Percentiles rank a stretch among this genome's conserved stretches.
Conservation (phyloP, 768 basidiomycete genomes). For the Russula dissimulans region DNA sequence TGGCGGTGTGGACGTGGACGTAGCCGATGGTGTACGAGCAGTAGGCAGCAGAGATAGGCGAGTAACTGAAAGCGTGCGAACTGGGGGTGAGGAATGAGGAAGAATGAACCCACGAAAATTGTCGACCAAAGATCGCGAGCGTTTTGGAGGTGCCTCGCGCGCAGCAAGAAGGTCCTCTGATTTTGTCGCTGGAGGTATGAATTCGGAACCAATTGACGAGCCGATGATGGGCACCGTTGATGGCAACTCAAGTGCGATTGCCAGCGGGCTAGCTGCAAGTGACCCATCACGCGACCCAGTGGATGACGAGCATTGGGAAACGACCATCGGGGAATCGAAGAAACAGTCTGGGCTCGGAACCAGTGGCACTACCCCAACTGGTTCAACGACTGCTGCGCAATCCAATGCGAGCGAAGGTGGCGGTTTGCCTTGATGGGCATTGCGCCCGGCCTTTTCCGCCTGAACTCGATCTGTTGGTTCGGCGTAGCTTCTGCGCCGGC, state of each 20-base stretch:
- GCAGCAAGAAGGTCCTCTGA: slow-evolving; percentile 20
- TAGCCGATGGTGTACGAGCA: not conserved
- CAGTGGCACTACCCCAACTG: not conserved
- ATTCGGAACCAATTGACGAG: slow-evolving; percentile 20
- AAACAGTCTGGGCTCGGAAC: slow-evolving; percentile 7
- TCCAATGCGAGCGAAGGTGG: slow-evolving; percentile 10
- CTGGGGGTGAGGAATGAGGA: slow-evolving; percentile 9
- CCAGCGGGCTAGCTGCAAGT: slow-evolving; percentile 3
- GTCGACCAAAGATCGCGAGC: slow-evolving; percentile 47
- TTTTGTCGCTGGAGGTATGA: slow-evolving; percentile 19
- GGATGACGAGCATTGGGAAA: slow-evolving; percentile 16
- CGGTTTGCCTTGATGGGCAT: not conserved
- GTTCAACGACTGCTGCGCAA: not conserved
- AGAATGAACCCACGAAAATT: slow-evolving; percentile 53
- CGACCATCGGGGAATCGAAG: slow-evolving; percentile 15
- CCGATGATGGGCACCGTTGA: slow-evolving; percentile 18
- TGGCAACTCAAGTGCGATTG: slow-evolving; percentile 17
- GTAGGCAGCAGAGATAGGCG: not conserved
- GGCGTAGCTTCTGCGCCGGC: slow-evolving; percentile 44
- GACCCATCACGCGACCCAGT: slow-evolving; percentile 10
- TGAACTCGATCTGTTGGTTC: slow-evolving; percentile 8
- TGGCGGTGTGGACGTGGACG: slow-evolving; percentile 1
- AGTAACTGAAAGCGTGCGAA: slow-evolving; percentile 16
- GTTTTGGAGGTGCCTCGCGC: slow-evolving; percentile 25
- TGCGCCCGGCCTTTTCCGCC: not conserved